Conservation (phyloP, 2,329 filamentous ascomycete species). For the Plectosphaerella sp. region DNA sequence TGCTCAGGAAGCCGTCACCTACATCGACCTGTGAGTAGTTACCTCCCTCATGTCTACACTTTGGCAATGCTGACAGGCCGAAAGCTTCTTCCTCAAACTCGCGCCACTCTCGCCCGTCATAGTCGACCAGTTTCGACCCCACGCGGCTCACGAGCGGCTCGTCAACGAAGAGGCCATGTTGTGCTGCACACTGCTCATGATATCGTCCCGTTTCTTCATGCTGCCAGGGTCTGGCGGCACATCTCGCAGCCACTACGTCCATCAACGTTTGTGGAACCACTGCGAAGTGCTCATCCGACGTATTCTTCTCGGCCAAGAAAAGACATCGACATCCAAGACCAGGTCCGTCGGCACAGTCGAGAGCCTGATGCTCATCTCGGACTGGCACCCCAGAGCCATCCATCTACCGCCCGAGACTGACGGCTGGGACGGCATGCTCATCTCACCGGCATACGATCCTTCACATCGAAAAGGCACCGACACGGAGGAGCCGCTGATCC, state of each 20-base stretch:
- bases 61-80: not conserved
- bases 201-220: slow-evolving; percentile 14
- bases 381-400: slow-evolving; percentile 14
- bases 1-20: slow-evolving; percentile 16
- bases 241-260: slow-evolving; percentile 11
- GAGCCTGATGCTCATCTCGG: slow-evolving; percentile 14
- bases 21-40: slow-evolving; percentile 13
- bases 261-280: slow-evolving; percentile 13
- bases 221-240: slow-evolving; percentile 12
- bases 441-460: slow-evolving; percentile 15
- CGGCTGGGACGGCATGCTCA: slow-evolving; percentile 14
- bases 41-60: not conserved
- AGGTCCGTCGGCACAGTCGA: slow-evolving; percentile 13
- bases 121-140: slow-evolving; percentile 2
- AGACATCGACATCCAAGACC: slow-evolving; percentile 14
- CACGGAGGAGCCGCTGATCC: slow-evolving; percentile 14
- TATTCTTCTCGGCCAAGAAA: slow-evolving; percentile 13
- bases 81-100: not conserved
- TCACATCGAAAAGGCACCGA: slow-evolving; percentile 12
- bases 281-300: slow-evolving; percentile 12
- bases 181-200: slow-evolving; percentile 14
- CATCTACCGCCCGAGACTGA: slow-evolving; percentile 16
- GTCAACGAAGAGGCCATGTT: slow-evolving; percentile 14
- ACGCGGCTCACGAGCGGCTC: slow-evolving; percentile 8
- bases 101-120: not conserved